phyloP scores from a whole-genome alignment of 2,329 filamentous ascomycete genomes.

The Lachnellula occidentalis region DNA sequence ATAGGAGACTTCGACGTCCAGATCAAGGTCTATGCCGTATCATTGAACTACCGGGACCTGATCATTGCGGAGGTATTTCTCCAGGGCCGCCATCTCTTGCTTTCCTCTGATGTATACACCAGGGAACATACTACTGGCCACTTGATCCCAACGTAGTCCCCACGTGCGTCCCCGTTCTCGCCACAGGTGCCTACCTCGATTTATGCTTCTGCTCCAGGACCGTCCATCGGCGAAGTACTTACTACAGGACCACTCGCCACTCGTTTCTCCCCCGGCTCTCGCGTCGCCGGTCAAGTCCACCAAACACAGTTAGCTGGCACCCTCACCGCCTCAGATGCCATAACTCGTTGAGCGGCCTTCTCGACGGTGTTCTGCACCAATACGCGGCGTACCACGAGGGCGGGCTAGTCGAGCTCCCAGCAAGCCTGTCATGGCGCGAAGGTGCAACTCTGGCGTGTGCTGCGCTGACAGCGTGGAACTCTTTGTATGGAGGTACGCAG shows the following conservation, averaged over 20 bases:
- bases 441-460: slow-evolving; percentile 44
- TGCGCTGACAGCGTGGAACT: slow-evolving; percentile 47
- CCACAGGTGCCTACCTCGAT: not conserved
- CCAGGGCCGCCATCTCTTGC: no score
- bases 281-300: not conserved
- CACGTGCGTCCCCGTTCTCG: not conserved
- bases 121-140: not conserved
- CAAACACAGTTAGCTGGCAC: not conserved
- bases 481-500: slow-evolving; percentile 41
- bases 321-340: not conserved
- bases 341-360: not conserved
- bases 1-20: not conserved
- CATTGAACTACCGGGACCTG: not conserved
- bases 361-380: slow-evolving; percentile 34
- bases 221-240: slow-evolving; percentile 1
- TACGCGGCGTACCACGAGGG: slow-evolving; percentile 38
- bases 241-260: not conserved
- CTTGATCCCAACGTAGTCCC: not conserved
- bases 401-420: slow-evolving; percentile 49
- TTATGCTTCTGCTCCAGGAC: not conserved
- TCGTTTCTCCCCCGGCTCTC: not conserved
- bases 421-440: slow-evolving; percentile 38
- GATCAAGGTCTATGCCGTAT: not conserved
- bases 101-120: no score
- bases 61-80: not conserved